These are phyloP conservation scores for Calendula officinalis DNA, from an alignment of 129 eudicot genomes.

Conservation along the genomic window DNA sequence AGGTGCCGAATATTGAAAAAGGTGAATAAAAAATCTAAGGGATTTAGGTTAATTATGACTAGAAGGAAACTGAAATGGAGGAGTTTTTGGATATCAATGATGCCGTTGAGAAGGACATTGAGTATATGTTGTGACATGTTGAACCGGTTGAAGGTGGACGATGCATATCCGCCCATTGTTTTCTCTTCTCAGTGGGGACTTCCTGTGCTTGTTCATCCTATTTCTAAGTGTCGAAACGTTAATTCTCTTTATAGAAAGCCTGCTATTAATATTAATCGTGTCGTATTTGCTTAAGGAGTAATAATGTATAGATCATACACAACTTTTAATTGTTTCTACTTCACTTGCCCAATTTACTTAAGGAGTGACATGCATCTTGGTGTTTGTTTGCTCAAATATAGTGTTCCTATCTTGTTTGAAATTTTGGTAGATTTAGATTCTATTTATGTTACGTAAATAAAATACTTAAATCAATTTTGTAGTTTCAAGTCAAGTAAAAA, in stretches of 20 bases:
- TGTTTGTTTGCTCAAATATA: conserved; percentile 14
- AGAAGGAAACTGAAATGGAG: conserved; percentile 62
- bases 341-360: neutral
- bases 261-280: conserved; percentile 17
- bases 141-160: conserved; percentile 48
- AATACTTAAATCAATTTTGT: too few species aligned
- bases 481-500: too few species aligned
- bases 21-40: conserved; percentile 44
- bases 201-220: conserved; percentile 74
- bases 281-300: conserved; percentile 24
- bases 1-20: conserved; percentile 45
- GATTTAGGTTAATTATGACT: conserved; percentile 43
- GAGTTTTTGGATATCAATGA: conserved; percentile 49
- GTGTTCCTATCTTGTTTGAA: neutral
- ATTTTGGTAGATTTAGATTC: neutral
- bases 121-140: conserved; percentile 43
- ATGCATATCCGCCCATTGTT: conserved; percentile 44
- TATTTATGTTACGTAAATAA: too few species aligned
- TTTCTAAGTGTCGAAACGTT: conserved; percentile 39
- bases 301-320: neutral
- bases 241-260: conserved; percentile 29
- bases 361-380: conserved; percentile 5
- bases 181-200: conserved; percentile 74
- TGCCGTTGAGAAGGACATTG: conserved; percentile 51
- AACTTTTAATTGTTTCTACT: conserved; percentile 16